These are phyloP conservation scores for Emergomyces africanus DNA, from an alignment of 2,329 filamentous ascomycete genomes.

Conservation along the genomic window DNA sequence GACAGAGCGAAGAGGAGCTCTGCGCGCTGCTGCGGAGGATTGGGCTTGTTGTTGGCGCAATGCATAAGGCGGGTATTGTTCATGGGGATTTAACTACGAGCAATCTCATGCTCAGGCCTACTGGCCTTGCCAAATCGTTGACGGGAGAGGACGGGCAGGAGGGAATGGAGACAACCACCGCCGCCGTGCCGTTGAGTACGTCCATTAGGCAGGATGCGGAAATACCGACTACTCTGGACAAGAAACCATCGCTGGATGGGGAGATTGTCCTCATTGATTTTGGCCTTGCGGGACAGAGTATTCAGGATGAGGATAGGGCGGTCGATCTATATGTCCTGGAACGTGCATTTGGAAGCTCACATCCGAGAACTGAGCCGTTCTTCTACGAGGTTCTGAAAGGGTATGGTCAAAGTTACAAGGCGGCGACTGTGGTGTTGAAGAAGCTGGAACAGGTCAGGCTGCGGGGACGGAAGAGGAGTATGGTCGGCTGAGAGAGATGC, in stretches of 20 bases:
- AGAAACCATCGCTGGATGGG: constrained; percentile 39
- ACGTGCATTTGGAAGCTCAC: constrained; percentile 85
- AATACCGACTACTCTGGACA: constrained; percentile 3
- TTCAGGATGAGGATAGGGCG: constrained; percentile 81
- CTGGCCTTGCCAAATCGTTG: constrained; percentile 4
- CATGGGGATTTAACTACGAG: constrained; percentile 96
- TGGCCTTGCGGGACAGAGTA: constrained; percentile 69
- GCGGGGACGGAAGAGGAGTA: constrained; percentile 90
- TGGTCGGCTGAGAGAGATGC: constrained; percentile 55
- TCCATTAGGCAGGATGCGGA: not conserved
- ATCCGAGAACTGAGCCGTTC: constrained; percentile 68
- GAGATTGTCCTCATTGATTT: constrained; percentile 91
- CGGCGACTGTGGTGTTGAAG: constrained; percentile 59
- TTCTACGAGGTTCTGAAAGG: constrained; percentile 61
- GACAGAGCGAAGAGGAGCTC: constrained; percentile 39
- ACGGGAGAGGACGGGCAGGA: constrained; percentile 9
- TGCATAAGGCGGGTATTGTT: constrained; percentile 77
- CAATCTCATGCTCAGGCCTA: constrained; percentile 71
- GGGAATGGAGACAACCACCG: constrained; percentile 9
- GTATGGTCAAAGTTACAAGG: constrained; percentile 65
- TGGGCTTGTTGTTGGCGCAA: constrained; percentile 54
- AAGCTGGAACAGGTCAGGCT: constrained; percentile 84
- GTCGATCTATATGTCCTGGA: constrained; percentile 96
- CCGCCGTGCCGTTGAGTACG: not conserved
- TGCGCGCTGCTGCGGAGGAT: constrained; percentile 55